Evolutionary conservation across 371 early-diverging fungal species (phyloP).

Genomic region (Saksenaea vasiformis): DNA sequence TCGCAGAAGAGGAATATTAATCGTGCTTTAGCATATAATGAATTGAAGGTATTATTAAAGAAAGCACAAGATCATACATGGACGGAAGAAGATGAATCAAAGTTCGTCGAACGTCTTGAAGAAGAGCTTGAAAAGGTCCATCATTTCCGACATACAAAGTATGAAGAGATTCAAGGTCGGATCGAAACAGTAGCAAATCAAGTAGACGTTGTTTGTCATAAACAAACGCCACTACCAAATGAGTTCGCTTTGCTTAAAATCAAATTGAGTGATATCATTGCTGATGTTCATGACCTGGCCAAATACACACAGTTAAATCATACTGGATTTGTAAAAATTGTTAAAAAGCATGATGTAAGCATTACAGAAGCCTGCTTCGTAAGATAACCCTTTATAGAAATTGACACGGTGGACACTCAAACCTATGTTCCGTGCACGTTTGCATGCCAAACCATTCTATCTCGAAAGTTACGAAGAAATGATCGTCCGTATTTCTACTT

Average conservation of each 20-base stretch:
- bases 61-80: conserved; percentile 37
- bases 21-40: conserved; percentile 67
- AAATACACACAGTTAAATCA: conserved; percentile 96
- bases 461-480: conserved; percentile 91
- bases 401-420: conserved; percentile 86
- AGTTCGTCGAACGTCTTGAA: conserved; percentile 86
- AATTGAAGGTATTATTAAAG: conserved; percentile 81
- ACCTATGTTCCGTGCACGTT: conserved; percentile 85
- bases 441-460: conserved; percentile 89
- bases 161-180: conserved; percentile 84
- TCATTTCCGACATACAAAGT: conserved; percentile 87
- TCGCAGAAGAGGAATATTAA: conserved; percentile 17
- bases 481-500: conserved; percentile 87
- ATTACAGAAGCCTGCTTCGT: conserved; percentile 18
- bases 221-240: conserved; percentile 63
- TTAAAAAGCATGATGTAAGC: conserved; percentile 97
- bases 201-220: conserved; percentile 57
- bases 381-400: conserved; percentile 53
- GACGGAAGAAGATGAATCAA: conserved; percentile 80
- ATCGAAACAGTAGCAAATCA: conserved; percentile 75
- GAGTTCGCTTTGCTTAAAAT: conserved; percentile 73
- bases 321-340: conserved; percentile 95
- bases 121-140: conserved; percentile 94
- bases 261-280: conserved; percentile 82
- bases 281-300: conserved; percentile 92